phyloP scores from a whole-genome alignment of 1,284 basidiomycete species.

The Phlebopus sp. region DNA sequence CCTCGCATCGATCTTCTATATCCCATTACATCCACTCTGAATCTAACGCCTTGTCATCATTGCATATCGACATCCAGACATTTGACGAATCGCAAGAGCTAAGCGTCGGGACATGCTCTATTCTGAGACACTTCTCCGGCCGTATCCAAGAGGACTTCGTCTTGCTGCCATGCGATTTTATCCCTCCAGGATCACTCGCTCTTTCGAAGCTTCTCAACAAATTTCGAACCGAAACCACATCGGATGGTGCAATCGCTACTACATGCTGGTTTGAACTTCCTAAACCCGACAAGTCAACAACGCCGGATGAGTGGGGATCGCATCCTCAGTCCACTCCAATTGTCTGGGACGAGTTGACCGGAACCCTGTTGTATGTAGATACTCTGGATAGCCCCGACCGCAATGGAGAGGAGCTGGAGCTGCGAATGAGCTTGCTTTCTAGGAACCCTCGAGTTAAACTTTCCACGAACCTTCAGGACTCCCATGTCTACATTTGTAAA shows the following conservation, averaged over 20 bases:
- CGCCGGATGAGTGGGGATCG: conserved; percentile 65
- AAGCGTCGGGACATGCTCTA: conserved; percentile 63
- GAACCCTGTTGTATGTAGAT: conserved; percentile 71
- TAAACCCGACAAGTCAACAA: conserved; percentile 51
- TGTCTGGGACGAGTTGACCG: conserved; percentile 61
- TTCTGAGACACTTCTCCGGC: conserved; percentile 66
- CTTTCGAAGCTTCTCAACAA: conserved; percentile 75
- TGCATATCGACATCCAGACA: conserved; percentile 71
- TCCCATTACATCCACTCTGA: conserved; percentile 81
- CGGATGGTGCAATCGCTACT: conserved; percentile 70
- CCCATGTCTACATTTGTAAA: conserved; percentile 88
- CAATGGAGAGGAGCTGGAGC: conserved; percentile 66
- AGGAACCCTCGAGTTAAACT: conserved; percentile 74
- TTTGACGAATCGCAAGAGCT: conserved; percentile 69
- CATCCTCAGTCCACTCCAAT: conserved; percentile 46
- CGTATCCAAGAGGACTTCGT: conserved; percentile 83
- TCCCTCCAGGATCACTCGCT: conserved; percentile 71
- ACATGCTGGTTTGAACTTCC: conserved; percentile 71
- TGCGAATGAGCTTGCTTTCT: conserved; percentile 72
- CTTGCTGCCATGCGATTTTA: conserved; percentile 88
- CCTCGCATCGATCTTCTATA: conserved; percentile 68
- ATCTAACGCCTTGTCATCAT: conserved; percentile 51
- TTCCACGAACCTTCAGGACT: conserved; percentile 73
- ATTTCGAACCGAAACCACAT: conserved; percentile 69
- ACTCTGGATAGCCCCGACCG: conserved; percentile 64